Evolutionary conservation across 1,284 basidiomycete species (phyloP), one percentile per base, ranked within the genome.

Genomic region (Cutaneotrichosporon spelunceum): DNA sequence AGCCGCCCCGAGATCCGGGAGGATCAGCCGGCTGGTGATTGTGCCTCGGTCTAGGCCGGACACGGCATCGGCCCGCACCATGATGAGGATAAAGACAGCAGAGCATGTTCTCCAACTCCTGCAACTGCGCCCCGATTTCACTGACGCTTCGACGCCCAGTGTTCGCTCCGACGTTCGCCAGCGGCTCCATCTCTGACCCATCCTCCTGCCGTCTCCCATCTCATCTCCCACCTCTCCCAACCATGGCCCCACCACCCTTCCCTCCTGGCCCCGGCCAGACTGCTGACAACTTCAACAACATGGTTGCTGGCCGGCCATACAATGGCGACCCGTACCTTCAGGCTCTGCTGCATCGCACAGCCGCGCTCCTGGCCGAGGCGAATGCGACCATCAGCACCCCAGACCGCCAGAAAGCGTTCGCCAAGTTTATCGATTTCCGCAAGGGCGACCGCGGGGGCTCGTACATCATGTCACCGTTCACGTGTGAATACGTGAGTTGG

Each of bases 401-500:
- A 7, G 62, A 66, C 53, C 57, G 74, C 47, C 65, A 64, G 62
- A 61, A 64, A 34, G 53, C 71, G 33, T 52, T 70, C 19, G 57
- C 62, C 44, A 58, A 66, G 58, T 69, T 67, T 44, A 53, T 72
- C n/a, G 44, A 54, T 5, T 52, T 56, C 24, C 34, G 62, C 4
- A 14, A 60, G 56, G n/a, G 64, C 52, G 42, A 59, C 56, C 7
- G 58, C 48, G 57, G 54, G 57, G 42, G 61, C 19, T 16, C 36
- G 36, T 66, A n/a, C 42, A 60, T 68, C n/a, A 47, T 39, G 14
- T 36, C 65, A 50, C 70, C 70, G 4, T 72, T 75, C 39, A 69
- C 68, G 36, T 75, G 70, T 57, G 76, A 78, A 66, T 78, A 77
- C 59, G 76, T 75, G 64, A 66, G 74, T 72, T 6, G 16, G 49